Conservation (phyloP, 371 early-diverging fungal species). For the Actinomucor elegans region DNA sequence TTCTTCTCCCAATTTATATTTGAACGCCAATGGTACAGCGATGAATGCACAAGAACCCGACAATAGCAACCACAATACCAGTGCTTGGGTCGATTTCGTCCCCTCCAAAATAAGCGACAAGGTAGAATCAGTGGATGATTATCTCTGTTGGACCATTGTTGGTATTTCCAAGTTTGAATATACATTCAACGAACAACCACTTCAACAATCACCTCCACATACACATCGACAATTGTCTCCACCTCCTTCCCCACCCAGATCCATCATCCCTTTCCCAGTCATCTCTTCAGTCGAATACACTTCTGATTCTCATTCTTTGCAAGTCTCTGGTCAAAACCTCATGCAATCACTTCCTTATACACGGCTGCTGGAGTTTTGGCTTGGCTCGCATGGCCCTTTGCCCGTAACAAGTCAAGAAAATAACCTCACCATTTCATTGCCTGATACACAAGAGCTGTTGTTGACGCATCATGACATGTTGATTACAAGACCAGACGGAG, state of each 20-base stretch:
- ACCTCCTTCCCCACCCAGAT: conserved; percentile 40
- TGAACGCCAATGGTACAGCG: conserved; percentile 35
- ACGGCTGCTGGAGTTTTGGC: conserved; percentile 36
- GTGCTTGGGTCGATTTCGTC: conserved; percentile 37
- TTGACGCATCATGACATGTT: conserved; percentile 30
- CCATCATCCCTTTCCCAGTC: conserved; percentile 43
- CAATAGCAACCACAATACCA: conserved; percentile 10
- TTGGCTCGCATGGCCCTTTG: conserved; percentile 44
- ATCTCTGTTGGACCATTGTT: conserved; percentile 86
- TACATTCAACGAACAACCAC: conserved; percentile 35
- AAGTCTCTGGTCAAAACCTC: conserved; percentile 33
- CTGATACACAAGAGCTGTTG: conserved; percentile 18
- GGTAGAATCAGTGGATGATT: conserved; percentile 61
- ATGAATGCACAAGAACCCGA: conserved; percentile 13
- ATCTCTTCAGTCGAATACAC: conserved; percentile 27
- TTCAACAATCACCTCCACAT: conserved; percentile 11
- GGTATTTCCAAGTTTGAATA: conserved; percentile 61
- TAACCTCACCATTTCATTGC: conserved; percentile 6
- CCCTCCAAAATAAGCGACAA: conserved; percentile 18
- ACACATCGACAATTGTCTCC: conserved; percentile 21
- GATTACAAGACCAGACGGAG: conserved; percentile 27
- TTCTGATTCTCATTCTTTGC: conserved; percentile 21
- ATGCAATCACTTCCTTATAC: conserved; percentile 19
- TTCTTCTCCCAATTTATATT: conserved; percentile 33
- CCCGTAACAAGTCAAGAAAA: not conserved